A percentile compares a stretch with the other conserved stretches of the same genome.
Conservation (phyloP, 164 flowering plant species). For the Aristolochia californica region DNA sequence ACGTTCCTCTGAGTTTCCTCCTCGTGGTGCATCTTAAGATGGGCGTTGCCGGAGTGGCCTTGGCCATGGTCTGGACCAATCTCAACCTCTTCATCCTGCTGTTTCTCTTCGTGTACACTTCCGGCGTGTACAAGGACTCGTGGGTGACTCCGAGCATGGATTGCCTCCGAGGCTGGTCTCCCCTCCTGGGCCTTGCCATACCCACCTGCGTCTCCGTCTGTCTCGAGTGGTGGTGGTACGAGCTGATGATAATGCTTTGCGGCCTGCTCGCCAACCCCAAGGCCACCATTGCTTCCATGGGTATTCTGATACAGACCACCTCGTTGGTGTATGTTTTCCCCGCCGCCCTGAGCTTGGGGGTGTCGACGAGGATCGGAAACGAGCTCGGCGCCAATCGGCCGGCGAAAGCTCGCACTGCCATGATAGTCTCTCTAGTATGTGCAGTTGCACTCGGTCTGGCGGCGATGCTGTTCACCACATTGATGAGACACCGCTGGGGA, state of each 20-base stretch:
- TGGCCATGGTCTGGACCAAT: slow-evolving; percentile 85
- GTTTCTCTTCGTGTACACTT: slow-evolving; percentile 38
- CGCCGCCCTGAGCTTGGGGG: slow-evolving; percentile 70
- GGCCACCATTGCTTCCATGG: slow-evolving; percentile 92
- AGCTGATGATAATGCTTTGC: slow-evolving; percentile 80
- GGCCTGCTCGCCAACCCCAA: slow-evolving; percentile 69
- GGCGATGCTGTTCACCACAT: slow-evolving; percentile 56
- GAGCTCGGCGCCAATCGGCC: slow-evolving; percentile 86
- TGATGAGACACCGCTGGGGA: slow-evolving; percentile 82
- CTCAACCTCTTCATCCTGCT: slow-evolving; percentile 52
- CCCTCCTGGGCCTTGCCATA: slow-evolving; percentile 56
- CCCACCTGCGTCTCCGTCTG: slow-evolving; percentile 87
- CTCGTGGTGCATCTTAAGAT: slow-evolving; percentile 57
- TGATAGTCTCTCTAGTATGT: slow-evolving; percentile 47
- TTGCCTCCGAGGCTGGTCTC: slow-evolving; percentile 74
- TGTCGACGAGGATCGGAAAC: slow-evolving; percentile 77
- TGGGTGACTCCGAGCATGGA: slow-evolving; percentile 81
- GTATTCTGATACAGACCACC: slow-evolving; percentile 84
- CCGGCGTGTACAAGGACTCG: slow-evolving; percentile 61
- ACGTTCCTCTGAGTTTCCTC: slow-evolving; percentile 69
- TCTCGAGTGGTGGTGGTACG: slow-evolving; percentile 99
- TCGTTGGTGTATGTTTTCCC: slow-evolving; percentile 87
- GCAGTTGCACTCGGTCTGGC: slow-evolving; percentile 52
- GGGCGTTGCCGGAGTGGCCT: slow-evolving; percentile 84
- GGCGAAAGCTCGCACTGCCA: slow-evolving; percentile 49